Evolutionary conservation across 2,329 filamentous ascomycete species (phyloP), one percentile per base, ranked within the genome.

Genomic region (Botrytis hyacinthi): DNA sequence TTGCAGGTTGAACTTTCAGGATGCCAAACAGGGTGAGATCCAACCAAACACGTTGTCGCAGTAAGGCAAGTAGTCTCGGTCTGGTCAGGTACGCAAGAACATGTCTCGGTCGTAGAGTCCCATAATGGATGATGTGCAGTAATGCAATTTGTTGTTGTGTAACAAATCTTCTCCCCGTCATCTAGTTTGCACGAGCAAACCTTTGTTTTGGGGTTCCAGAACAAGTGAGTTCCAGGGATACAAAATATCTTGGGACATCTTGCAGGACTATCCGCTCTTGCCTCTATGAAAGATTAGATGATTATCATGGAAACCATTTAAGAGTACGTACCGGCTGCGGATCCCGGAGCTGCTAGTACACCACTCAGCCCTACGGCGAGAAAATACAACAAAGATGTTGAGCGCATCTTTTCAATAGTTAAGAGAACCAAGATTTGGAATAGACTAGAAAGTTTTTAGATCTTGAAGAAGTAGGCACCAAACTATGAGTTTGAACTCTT

Each of bases 201-300:
- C 22, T 67, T 71, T 22, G 67, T 73, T 16, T 42, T 35, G 18
- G 71, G 63, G 26, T 74, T 73, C 48, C 69, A 76, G 29, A 75
- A 74, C 4, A 74, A 69, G 59, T 75, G 74, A 3, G 71, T 73
- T 16, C 72, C 69, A n/a, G 69, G 44, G 18, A 48, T 42, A 48
- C 74, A 76, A 20, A 72, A 67, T 14, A 75, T 72, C 4, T 70
- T 72, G 9, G 74, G 73, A 26, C 74, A 76, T 37, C 66, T 75
- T 20, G 68, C 67, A 16, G 75, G 74, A 14, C 73, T 75, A 26
- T 71, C 69, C 48, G 35, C 60, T 71, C 63, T 71, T 66, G 44
- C 20, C 42, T 65, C 70, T 72, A 57, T 10, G 32, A 65, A 35
- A 7, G 10, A 35, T 67, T 40, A 67, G 60, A 67, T 67, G 26